These are phyloP conservation scores for Alternaria sp. DNA, from an alignment of 2,329 filamentous ascomycete genomes.

Conservation along the genomic window DNA sequence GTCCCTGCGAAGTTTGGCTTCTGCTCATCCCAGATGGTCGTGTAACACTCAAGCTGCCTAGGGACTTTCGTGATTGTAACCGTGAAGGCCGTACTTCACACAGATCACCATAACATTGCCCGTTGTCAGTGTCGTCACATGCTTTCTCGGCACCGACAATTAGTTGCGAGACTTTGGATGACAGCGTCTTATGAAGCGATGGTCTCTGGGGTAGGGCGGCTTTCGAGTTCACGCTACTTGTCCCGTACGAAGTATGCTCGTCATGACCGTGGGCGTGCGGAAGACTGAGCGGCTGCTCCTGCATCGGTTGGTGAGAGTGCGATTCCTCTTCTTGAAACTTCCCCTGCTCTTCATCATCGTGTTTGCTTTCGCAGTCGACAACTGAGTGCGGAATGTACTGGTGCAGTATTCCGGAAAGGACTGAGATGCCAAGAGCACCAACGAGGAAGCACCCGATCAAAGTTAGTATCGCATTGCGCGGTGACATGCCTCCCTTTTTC, in stretches of 20 bases:
- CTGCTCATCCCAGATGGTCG: constrained; percentile 30
- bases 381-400: constrained; percentile 78
- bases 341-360: constrained; percentile 61
- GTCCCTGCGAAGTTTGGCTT: constrained; percentile 29
- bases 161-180: constrained; percentile 56
- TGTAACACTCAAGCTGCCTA: constrained; percentile 19
- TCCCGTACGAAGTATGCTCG: constrained; percentile 27
- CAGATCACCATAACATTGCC: constrained; percentile 67
- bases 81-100: constrained; percentile 45
- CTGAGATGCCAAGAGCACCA: constrained; percentile 78
- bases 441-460: constrained; percentile 73
- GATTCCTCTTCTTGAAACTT: constrained; percentile 32
- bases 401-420: constrained; percentile 75
- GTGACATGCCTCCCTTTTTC: constrained; percentile 68
- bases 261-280: constrained; percentile 16
- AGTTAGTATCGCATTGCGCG: constrained; percentile 70
- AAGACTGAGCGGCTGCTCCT: constrained; percentile 25
- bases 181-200: constrained; percentile 51
- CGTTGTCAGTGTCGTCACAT: constrained; percentile 64
- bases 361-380: constrained; percentile 79
- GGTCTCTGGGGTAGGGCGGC: constrained; percentile 36
- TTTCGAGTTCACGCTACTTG: constrained; percentile 18
- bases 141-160: constrained; percentile 53
- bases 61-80: constrained; percentile 26
- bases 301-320: constrained; percentile 27